Base-by-base conservation (phyloP, 140 eudicot species). In the Senecio squalidus region DNA sequence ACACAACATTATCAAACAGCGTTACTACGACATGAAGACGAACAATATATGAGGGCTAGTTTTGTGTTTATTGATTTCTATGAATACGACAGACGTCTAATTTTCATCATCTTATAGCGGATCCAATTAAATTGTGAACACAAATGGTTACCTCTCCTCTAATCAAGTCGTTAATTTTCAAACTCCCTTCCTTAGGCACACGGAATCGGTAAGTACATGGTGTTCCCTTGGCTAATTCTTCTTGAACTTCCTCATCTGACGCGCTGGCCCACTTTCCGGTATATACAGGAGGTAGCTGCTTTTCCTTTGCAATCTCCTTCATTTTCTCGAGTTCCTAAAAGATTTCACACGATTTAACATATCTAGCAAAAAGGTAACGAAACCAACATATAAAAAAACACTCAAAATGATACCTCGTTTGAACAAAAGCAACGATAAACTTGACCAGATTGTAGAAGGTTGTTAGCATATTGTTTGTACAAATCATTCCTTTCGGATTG, bases 401-500 rank as follows among this genome's bases (percentile, higher is more conserved):
- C 41, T 7, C 41, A 34, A 51, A 34, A 9, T 51, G 14, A 16
- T 63, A 83, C 98, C 90, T 90, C 85, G 47, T 53, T 83, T 7
- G 98, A 86, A 80, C 98, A 91, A 67, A 91, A 91, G 81, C 98
- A 91, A n/a, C 84, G 85, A 67, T 91, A 91, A 57, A 74, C 98
- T 48, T 86, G 83, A 57, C 96, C 94, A 28, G 91, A 81, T 7
- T 81, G 70, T 11, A 91, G 57, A 55, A 91, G 94, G 56, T 79
- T 87, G 25, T 83, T 82, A 6, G 94, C 96, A 77, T 78, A 72
- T 58, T 91, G 75, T 64, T 81, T 86, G 78, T 91, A 91, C 44
- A 86, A 70, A 14, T 61, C 77, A 73, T 86, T 86, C 64, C 98
- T 83, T 76, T 91, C 94, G 2, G 96, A 86, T 52, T 91, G 98